Evolutionary conservation across 257 asterid species (phyloP).

Genomic region (Orobanche coerulescens): DNA sequence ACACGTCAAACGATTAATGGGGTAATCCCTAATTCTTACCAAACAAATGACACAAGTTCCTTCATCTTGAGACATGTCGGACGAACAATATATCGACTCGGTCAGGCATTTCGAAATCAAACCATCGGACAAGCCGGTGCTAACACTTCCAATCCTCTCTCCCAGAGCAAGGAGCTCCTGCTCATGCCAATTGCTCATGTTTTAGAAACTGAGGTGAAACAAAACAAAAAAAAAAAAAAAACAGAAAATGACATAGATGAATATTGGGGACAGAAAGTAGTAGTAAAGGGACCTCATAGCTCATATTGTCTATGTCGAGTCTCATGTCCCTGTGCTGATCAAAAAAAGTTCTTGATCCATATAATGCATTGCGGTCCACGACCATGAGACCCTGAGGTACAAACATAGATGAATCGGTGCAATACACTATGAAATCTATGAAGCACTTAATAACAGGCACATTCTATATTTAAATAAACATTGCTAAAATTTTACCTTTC

Average conservation of each 20-base stretch:
- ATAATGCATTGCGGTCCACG: constrained; percentile 28
- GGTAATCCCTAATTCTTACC: constrained; percentile 39
- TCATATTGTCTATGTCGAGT: constrained; percentile 57
- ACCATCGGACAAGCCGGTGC: constrained; percentile 54
- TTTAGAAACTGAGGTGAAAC: neutral
- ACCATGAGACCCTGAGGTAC: constrained; percentile 35
- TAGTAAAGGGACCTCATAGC: constrained; percentile 48
- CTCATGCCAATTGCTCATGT: constrained; percentile 11
- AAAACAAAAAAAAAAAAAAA: neutral
- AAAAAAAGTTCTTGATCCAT: constrained; percentile 40
- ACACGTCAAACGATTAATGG: too few relatives aligned
- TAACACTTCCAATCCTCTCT: constrained; percentile 60
- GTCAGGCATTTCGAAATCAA: constrained; percentile 37
- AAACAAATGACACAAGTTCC: constrained; percentile 56
- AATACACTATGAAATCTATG: neutral
- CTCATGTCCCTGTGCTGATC: constrained; percentile 64
- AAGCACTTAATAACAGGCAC: neutral
- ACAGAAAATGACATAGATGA: neutral
- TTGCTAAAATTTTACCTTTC: too few relatives aligned
- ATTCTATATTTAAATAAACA: neutral
- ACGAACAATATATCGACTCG: constrained; percentile 38
- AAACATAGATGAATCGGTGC: neutral
- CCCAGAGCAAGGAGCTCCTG: constrained; percentile 69
- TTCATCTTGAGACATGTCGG: constrained; percentile 40
- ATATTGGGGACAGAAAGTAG: neutral